A percentile compares a stretch with the other conserved stretches of the same genome.
Evolutionary conservation across 495 filamentous ascomycete genomes (phyloP).

Genomic region (Xylaria intraflava): DNA sequence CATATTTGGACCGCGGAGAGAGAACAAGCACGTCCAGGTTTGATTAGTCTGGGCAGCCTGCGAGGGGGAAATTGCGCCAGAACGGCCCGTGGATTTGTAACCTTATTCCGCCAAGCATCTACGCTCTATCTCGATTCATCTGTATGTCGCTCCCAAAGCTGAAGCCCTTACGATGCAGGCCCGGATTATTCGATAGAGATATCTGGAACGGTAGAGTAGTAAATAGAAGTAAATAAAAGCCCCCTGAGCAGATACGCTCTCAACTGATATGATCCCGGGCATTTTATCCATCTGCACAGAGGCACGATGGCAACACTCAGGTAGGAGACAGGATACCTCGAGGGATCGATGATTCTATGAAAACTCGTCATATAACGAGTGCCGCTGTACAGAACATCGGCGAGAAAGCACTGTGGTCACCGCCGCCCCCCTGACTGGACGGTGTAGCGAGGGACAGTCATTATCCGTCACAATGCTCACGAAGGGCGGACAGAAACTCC

Average conservation of each 20-base stretch:
- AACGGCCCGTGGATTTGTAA: neutral
- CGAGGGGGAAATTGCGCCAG: neutral
- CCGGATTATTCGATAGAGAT: neutral
- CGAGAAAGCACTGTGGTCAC: neutral
- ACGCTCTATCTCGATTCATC: neutral
- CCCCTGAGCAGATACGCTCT: too few species aligned
- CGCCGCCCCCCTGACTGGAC: neutral
- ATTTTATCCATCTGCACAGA: too few species aligned
- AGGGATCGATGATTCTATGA: neutral
- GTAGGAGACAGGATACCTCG: neutral
- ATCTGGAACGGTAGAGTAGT: neutral
- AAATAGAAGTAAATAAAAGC: too few species aligned
- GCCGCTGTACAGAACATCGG: too few species aligned
- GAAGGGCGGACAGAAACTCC: neutral
- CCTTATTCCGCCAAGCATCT: neutral
- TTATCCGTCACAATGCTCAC: constrained; percentile 3
- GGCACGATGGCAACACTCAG: neutral
- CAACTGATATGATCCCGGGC: too few species aligned
- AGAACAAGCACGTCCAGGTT: neutral
- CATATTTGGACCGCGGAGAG: too few species aligned
- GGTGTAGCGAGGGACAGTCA: neutral
- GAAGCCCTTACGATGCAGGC: neutral
- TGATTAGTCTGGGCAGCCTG: neutral
- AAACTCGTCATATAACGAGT: neutral
- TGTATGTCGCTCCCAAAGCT: neutral